Evolutionary conservation across 1,284 basidiomycete genomes (phyloP), one percentile per base, ranked within the genome.

Genomic region (Stygiomarasmius scandens): DNA sequence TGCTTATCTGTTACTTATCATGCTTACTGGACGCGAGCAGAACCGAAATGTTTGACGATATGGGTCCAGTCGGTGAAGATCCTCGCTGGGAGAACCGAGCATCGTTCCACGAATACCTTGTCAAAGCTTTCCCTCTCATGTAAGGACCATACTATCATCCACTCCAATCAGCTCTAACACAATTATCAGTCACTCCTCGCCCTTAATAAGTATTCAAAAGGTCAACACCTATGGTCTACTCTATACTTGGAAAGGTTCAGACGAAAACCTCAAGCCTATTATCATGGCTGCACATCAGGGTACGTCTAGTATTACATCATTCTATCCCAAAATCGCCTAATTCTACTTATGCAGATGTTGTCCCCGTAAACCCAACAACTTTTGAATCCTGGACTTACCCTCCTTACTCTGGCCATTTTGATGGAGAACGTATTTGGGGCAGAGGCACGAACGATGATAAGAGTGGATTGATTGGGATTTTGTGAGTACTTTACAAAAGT

Each of bases 221-320:
- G 74, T 86, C 54, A 74, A 74, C 50, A 77, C 77, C 0, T 83
- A 82, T 61, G 83, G 79, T 1, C 73, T 87, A 14, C 67, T 86
- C 1, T 85, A 77, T 66, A 79, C 82, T 45, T 85, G 83, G 79
- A 63, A 74, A 45, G 86, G 86, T n/a, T 72, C 75, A 0, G 73
- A 85, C 59, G 53, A 69, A 0, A 66, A 71, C 1, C 72, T 85
- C 52, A 82, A 85, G 63, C 86, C 86, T 0, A 66, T 85, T 14
- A 65, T 87, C 14, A 66, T 87, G 22, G 75, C 77, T n/a, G 82
- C 78, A 10, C 85, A 87, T 64, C 82, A 84, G 74, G 82, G 81
- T 76, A 22, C 29, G 6, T 32, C 12, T 32, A 6, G n/a, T n/a
- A n/a, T n/a, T n/a, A n/a, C n/a, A n/a, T n/a, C n/a, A n/a, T n/a